Percentiles rank a stretch among this genome's conserved stretches.
phyloP scores from a whole-genome alignment of 2,329 filamentous ascomycete genomes.

The Aotearoamyces nothofagi region DNA sequence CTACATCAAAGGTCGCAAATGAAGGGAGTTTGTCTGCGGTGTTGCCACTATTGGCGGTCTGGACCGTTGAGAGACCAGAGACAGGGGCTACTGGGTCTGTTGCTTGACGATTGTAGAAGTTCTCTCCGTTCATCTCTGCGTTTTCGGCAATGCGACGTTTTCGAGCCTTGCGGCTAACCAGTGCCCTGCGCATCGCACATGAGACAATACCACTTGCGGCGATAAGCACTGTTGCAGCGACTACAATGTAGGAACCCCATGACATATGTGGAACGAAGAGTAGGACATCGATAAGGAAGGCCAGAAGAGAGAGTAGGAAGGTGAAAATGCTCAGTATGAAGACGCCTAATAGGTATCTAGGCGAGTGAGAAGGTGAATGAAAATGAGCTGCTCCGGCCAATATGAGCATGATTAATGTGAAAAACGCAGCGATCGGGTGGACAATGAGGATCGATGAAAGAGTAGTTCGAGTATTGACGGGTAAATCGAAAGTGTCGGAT shows the following conservation, averaged over 20 bases:
- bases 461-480: conserved; percentile 34
- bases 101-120: conserved; percentile 62
- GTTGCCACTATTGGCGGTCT: conserved; percentile 39
- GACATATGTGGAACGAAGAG: conserved; percentile 87
- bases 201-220: conserved; percentile 71
- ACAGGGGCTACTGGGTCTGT: conserved; percentile 16
- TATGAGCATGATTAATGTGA: conserved; percentile 72
- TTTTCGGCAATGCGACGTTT: conserved; percentile 87
- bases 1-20: conserved; percentile 48
- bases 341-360: conserved; percentile 70
- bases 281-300: conserved; percentile 86
- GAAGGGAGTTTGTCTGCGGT: conserved; percentile 33
- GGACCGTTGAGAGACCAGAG: conserved; percentile 32
- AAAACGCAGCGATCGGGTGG: conserved; percentile 76
- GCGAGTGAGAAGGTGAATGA: conserved; percentile 77
- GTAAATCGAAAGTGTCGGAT: conserved; percentile 36
- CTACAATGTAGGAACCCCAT: conserved; percentile 89
- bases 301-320: conserved; percentile 67
- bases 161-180: conserved; percentile 84
- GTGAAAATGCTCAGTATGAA: conserved; percentile 80
- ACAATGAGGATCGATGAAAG: conserved; percentile 86
- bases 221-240: conserved; percentile 77
- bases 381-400: conserved; percentile 73
- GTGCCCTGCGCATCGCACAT: conserved; percentile 85
- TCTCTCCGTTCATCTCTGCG: conserved; percentile 91